These are phyloP conservation scores for Mucor sp. DNA, from an alignment of 371 early-diverging fungal species.

Conservation along the genomic window DNA sequence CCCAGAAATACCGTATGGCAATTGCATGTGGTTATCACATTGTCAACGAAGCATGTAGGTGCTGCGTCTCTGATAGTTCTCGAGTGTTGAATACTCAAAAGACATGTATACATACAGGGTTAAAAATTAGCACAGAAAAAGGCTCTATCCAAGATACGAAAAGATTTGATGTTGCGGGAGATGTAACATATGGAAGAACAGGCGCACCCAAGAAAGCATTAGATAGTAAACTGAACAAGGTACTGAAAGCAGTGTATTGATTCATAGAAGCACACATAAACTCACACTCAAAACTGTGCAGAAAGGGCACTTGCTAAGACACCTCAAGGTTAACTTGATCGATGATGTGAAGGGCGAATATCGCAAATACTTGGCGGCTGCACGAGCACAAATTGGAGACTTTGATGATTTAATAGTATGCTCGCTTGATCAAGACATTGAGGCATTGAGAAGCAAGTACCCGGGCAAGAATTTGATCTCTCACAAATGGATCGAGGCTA, in stretches of 20 bases:
- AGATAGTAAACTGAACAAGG: background rate
- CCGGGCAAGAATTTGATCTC: background rate
- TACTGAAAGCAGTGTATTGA: background rate
- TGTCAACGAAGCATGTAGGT: slow-evolving; percentile 15
- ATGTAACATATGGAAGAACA: slow-evolving; percentile 16
- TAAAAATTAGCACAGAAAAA: slow-evolving; percentile 11
- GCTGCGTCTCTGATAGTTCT: background rate
- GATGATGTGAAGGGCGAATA: slow-evolving; percentile 8
- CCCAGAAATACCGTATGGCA: slow-evolving; percentile 8
- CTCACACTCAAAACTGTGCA: background rate
- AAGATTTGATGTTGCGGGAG: slow-evolving; percentile 17
- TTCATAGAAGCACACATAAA: too few relatives aligned
- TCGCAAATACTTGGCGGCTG: slow-evolving; percentile 4
- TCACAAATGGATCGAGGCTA: slow-evolving; percentile 15
- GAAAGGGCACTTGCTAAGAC: slow-evolving; percentile 11
- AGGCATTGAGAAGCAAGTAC: background rate
- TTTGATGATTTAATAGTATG: slow-evolving; percentile 12
- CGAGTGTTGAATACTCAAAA: too few relatives aligned
- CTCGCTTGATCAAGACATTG: background rate
- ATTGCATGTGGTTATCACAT: slow-evolving; percentile 19
- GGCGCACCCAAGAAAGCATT: slow-evolving; percentile 21
- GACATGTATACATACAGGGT: slow-evolving; percentile 10
- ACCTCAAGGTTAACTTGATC: background rate
- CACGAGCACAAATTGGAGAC: slow-evolving; percentile 5
- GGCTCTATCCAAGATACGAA: background rate